These are phyloP conservation scores for Fusarium sarcochroum DNA, from an alignment of 2,329 filamentous ascomycete species.

Conservation along the genomic window DNA sequence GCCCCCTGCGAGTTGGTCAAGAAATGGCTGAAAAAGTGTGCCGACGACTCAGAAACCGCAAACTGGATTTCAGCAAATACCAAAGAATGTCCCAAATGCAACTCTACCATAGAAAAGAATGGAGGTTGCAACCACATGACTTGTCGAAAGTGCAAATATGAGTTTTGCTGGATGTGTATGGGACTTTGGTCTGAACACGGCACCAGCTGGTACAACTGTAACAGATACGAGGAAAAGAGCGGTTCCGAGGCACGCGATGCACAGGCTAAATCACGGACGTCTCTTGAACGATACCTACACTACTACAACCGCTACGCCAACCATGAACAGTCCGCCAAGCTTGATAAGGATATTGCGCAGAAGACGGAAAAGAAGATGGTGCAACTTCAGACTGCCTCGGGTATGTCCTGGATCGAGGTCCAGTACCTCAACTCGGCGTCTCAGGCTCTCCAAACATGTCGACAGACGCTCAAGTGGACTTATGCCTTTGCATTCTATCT, in stretches of 20 bases:
- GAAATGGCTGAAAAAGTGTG: conserved; percentile 97
- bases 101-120: conserved; percentile 99
- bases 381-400: conserved; percentile 90
- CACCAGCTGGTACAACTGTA: conserved; percentile 99
- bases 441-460: conserved; percentile 92
- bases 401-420: conserved; percentile 99
- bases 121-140: conserved; percentile 99
- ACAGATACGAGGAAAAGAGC: conserved; percentile 95
- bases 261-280: conserved; percentile 90
- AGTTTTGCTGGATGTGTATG: conserved; percentile 99
- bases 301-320: conserved; percentile 99
- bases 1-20: conserved; percentile 93
- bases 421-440: conserved; percentile 96
- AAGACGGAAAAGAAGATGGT: conserved; percentile 99
- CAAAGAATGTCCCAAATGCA: conserved; percentile 96
- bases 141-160: conserved; percentile 93
- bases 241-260: conserved; percentile 91
- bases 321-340: conserved; percentile 95
- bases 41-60: conserved; percentile 96
- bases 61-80: conserved; percentile 99
- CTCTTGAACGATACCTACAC: conserved; percentile 94
- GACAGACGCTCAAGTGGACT: conserved; percentile 99
- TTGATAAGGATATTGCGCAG: conserved; percentile 94
- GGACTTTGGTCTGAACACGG: conserved; percentile 98
- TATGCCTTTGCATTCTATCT: conserved; percentile 99